Evolutionary conservation across 1,284 basidiomycete species (phyloP), one percentile per base, ranked within the genome.

Genomic region (Cryptococcus depauperatus): DNA sequence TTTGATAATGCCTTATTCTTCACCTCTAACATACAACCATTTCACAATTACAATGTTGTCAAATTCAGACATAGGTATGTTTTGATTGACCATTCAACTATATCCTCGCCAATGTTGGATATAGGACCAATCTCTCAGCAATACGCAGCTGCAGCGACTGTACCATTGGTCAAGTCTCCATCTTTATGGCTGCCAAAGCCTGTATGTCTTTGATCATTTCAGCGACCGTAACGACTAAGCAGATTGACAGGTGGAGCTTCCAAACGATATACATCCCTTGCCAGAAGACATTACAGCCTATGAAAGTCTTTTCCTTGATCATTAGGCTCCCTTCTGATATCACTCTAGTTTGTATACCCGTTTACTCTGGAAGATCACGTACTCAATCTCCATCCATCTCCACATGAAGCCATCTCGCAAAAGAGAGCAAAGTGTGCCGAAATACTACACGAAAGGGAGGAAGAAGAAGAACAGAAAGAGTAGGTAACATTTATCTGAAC

Each of bases 121-220:
- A 28, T 41, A 70, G 68, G 63, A 7, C 62, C 63, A 5, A 61
- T 66, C 18, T 64, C 66, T 0, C 64, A 73, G 33, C 86, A 86
- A 58, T 90, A 91, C 64, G 77, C 82, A 0, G 78, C 84, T 2
- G 82, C 81, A 4, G 75, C 80, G 1, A 76, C 76, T 39, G 79
- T 88, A 2, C 89, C 90, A 1, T 73, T 93, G 40, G 92, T 95
- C 69, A 86, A 91, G 68, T 88, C 86, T 0, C 89, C 89, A 0
- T 86, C 84, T 47, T 76, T 92, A n/a, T 81, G 87, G 44, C 80
- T 91, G 1, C 88, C 89, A 6, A 77, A 75, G 54, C 81, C 81
- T 19, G 88, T 90, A 57, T 35, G 80, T 67, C 29, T 5, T 10
- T 14, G 22, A 4, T 32, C 18, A 11, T 28, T 16, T 21, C 16